Base-by-base conservation (phyloP, 2,329 filamentous ascomycete genomes). In the Aspergillus proliferans region DNA sequence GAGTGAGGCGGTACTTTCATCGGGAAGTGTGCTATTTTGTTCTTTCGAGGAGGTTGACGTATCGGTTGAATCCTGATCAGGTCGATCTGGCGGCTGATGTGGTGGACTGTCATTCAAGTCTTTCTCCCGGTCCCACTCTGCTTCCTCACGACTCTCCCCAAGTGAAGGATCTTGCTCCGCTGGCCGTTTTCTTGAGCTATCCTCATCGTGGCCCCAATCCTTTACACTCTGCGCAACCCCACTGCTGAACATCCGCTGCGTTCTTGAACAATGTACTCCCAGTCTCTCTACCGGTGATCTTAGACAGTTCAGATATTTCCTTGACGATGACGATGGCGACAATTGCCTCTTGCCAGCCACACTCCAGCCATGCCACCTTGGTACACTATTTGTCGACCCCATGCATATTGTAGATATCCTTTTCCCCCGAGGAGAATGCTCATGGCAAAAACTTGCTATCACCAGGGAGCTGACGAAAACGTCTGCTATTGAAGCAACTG, bases 381-480 rank as follows among this genome's bases (percentile, higher is more conserved):
- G 53, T 21, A 60, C n/a, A 41, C 56, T 49, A 30, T 57, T 46
- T 6, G 53, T 51, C n/a, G 59, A 45, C 39, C 46, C 52, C 38
- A 52, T 50, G 8, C 60, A 46, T 18, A 63, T 36, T 36, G 60
- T 65, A 15, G 61, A 60, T 6, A 69, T 33, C 10, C 60, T 43
- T 64, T 68, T 57, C 39, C 51, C 54, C 45, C 57, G 59, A 45
- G 66, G 68, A 21, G 71, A 67, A 59, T 81, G 79, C 44, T 72
- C 64, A 51, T 65, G 67, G 60, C 79, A 82, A 43, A 73, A 72
- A 39, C 73, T 72, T 45, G 79, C 79, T 54, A 74, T 67, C 50
- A 77, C 73, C 56, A 82, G 63, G 40, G 77, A 76, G 52, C 69
- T 66, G 53, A 82, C 74, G 64, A 82, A 81, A 54, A 77, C 58